Evolutionary conservation across 2,329 filamentous ascomycete genomes (phyloP), one percentile per base, ranked within the genome.

Genomic region (Cucurbitaria berberidis): DNA sequence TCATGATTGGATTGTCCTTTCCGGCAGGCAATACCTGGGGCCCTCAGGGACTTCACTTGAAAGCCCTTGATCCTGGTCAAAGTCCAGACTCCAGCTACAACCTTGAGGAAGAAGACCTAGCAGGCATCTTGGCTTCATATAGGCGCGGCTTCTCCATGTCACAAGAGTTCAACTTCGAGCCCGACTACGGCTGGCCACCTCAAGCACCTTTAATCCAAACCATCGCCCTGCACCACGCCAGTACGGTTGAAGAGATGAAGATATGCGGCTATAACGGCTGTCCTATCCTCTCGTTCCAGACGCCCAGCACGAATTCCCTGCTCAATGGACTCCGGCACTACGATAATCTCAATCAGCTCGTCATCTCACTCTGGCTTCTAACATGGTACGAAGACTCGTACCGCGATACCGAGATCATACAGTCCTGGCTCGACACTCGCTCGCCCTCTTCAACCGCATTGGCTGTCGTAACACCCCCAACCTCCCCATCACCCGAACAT

Each of bases 1-100:
- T 80, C 18, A 68, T 80, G 57, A 80, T 81, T 19, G 78, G 78
- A 5, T 70, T 76, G 2, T 72, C 69, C 9, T 77, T 72, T 29
- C 76, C 78, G 0, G 57, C 77, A 3, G 79, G 78, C 5, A 81
- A 81, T 45, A 77, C 74, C 1, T 80, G 78, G 78, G 78, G 77
- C 3, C 42, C 45, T 0, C 57, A 70, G 16, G 78, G 75, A 1
- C 46, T 59, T 1, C 69, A 73, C 22, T 56, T 78, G 1, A 62
- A 62, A 24, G 56, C 58, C 2, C 51, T 73, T 2, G 74, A 75
- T 24, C 55, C 57, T 16, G 68, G 65, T 6, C 57, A 64, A 34
- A 45, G 51, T 19, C 55, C 57, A 3, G 67, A 59, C 41, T 59
- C 49, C 40, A 56, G 29, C 46, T 61, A 62, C 22, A 56, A 64